Evolutionary conservation across 2,329 filamentous ascomycete species (phyloP), one percentile per base, ranked within the genome.

Genomic region (Penicillium sp.): DNA sequence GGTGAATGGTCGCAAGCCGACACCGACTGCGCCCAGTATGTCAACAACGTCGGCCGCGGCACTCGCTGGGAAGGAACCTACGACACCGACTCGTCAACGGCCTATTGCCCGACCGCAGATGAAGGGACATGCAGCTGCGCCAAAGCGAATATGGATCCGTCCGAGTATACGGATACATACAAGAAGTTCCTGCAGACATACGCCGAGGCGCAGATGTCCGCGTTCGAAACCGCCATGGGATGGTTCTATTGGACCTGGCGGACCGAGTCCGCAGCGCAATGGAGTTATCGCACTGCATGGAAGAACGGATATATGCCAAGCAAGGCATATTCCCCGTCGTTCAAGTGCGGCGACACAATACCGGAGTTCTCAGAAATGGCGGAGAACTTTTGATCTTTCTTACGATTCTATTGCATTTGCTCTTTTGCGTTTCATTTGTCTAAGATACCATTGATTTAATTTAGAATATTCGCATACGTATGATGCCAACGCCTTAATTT

Each of bases 181-280:
- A 96, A 94, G 76, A 77, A 85, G 62, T 97, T 93, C 74, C 78
- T 99, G 59, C 83, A 84, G 61, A 90, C 89, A 74, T 97, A 97
- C 75, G 94, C 94, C 6, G 88, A 96, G 74, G 94, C 92, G 50
- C 94, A 99, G 77, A 99, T 99, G 90, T 81, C 87, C 64, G 90
- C 87, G 55, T 99, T 97, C 68, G 93, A 97, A 74, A 86, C 87
- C 59, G 91, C 90, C 6, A 94, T 89, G 87, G 94, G 94, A 45
- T 99, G 94, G 94, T 97, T 96, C 77, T 99, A 99, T 76, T 99
- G 94, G 94, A 97, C 92, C 32, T 96, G 94, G 93, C 84, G 91
- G 75, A 96, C 93, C 29, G 93, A 97, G 78, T 81, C 76, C 61
- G 86, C 89, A 45, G 80, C 86, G 56, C 91, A 97, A 76, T 99